Evolutionary conservation across 2,329 filamentous ascomycete genomes (phyloP).

Genomic region (Pestalotiopsis sp.): DNA sequence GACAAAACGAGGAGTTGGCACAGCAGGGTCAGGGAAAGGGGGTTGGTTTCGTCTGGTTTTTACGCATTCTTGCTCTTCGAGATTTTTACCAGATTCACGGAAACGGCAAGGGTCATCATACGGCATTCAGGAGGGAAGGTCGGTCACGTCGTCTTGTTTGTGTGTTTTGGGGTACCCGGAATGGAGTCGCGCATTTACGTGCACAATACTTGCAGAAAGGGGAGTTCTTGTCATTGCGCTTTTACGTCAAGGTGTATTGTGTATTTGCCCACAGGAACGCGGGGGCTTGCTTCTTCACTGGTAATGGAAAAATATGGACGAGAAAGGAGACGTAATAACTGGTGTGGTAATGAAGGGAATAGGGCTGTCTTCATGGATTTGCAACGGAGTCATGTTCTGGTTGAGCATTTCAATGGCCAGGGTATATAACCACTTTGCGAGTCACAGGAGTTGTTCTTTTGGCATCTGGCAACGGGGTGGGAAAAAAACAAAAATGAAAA

Average conservation of each 20-base stretch:
- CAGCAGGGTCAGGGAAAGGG: background rate
- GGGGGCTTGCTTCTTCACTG: background rate
- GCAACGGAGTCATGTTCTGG: background rate
- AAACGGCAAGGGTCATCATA: constrained; percentile 1
- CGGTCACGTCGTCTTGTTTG: background rate
- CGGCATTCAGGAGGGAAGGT: background rate
- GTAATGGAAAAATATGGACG: constrained; percentile 1
- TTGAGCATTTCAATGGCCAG: constrained; percentile 1
- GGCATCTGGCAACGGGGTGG: background rate
- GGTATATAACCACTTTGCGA: constrained; percentile 2
- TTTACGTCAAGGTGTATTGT: background rate
- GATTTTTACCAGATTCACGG: constrained; percentile 1
- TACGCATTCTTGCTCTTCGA: background rate
- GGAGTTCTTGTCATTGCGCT: constrained; percentile 9
- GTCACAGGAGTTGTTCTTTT: background rate
- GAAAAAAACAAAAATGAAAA: background rate
- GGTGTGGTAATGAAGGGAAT: background rate
- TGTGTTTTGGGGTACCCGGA: constrained; percentile 7
- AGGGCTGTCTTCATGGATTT: background rate
- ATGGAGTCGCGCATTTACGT: constrained; percentile 9
- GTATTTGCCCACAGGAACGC: background rate
- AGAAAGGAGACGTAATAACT: background rate
- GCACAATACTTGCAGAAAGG: constrained; percentile 8
- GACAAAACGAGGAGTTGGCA: constrained; percentile 5
- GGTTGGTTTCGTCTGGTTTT: background rate